Conservation (phyloP, 345 rosid genomes). For the Arabidopsis suecica region DNA sequence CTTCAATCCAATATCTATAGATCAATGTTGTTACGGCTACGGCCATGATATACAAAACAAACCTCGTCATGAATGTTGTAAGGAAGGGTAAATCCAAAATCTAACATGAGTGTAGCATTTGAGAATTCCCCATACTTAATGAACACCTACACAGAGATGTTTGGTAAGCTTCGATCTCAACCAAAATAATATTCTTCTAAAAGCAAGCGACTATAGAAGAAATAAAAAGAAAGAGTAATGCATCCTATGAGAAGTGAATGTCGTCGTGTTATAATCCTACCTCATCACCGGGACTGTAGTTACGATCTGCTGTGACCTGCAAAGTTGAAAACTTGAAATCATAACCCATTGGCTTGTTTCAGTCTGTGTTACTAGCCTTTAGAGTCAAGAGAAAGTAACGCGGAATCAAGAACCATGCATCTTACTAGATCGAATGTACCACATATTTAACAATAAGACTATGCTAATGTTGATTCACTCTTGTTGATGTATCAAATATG, state of each 20-base stretch:
- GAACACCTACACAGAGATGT: constrained; percentile 54
- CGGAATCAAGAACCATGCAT: constrained; percentile 23
- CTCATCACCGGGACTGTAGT: constrained; percentile 82
- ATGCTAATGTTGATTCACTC: neutral
- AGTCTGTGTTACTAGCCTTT: neutral
- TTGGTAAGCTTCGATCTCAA: constrained; percentile 2
- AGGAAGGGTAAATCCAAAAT: constrained; percentile 82
- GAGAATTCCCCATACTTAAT: constrained; percentile 77
- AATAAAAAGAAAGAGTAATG: neutral
- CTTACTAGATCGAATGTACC: constrained; percentile 15
- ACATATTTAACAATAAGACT: neutral
- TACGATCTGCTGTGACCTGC: constrained; percentile 78
- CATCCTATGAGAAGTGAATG: neutral
- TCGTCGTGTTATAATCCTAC: constrained; percentile 45
- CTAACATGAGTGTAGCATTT: constrained; percentile 76
- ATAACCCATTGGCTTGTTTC: constrained; percentile 14
- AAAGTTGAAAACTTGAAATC: constrained; percentile 32
- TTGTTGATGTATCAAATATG: constrained; percentile 8
- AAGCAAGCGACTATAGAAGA: neutral
- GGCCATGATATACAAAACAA: constrained; percentile 37
- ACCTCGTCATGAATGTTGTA: constrained; percentile 78
- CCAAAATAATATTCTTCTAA: constrained; percentile 6
- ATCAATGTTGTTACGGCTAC: neutral
- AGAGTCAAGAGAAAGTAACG: neutral
- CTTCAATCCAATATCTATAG: constrained; percentile 22